Evolutionary conservation across 177 flowering plant species (phyloP).

Genomic region (Vitis hybrid): DNA sequence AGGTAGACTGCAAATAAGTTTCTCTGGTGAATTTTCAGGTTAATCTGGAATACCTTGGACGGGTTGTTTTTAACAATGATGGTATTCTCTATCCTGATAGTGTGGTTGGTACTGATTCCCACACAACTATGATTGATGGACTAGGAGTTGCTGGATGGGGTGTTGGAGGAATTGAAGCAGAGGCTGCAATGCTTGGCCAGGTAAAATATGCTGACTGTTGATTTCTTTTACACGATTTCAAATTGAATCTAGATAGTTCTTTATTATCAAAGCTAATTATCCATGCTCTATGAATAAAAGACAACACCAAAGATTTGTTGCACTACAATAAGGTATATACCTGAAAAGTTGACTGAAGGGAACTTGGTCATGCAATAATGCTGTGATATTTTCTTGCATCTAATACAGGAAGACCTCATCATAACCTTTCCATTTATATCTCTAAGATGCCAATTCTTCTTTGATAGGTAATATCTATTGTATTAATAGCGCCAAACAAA

Average conservation of each 20-base stretch:
- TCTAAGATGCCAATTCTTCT: no score
- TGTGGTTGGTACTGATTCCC: constrained; percentile 73
- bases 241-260: not conserved
- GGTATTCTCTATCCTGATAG: constrained; percentile 68
- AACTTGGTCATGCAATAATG: not conserved
- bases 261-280: no score
- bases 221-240: not conserved
- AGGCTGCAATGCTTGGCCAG: constrained; percentile 76
- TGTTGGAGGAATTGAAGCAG: constrained; percentile 73
- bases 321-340: no score
- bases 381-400: no score
- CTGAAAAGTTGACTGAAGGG: no score
- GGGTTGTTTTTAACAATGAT: constrained; percentile 54
- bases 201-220: constrained; percentile 16
- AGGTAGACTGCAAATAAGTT: not conserved
- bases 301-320: not conserved
- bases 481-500: no score
- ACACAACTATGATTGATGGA: constrained; percentile 74
- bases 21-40: constrained; percentile 40
- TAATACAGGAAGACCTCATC: no score
- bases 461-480: no score
- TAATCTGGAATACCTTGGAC: constrained; percentile 59
- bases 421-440: no score
- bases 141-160: constrained; percentile 81
- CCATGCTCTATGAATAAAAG: not conserved